Evolutionary conservation across 2,329 filamentous ascomycete genomes (phyloP), one percentile per base, ranked within the genome.

Genomic region (Aureobasidium vineae): DNA sequence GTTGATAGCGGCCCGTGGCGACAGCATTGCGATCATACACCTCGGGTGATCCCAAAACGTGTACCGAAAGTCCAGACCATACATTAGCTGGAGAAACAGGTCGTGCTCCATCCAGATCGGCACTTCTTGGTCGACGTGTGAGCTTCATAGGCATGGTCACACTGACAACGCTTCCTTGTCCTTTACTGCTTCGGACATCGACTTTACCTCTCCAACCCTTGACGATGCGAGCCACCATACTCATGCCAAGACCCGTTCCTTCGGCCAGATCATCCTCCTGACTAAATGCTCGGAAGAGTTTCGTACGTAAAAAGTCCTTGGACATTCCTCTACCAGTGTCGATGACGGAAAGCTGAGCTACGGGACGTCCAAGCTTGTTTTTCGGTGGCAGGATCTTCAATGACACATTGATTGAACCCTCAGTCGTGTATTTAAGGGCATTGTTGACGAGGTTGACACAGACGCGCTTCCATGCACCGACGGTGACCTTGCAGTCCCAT

Each of bases 401-500:
- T 1, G 33, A 69, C 5, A 81, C 71, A 10, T 72, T 69, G 65
- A 84, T 79, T 36, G 74, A 77, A 0, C 82, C 81, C 33, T 73
- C 68, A 0, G 71, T 66, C 0, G 79, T 82, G 68, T 83, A 82
- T 68, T 83, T 83, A 7, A 84, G 71, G 0, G 80, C 75, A 71
- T 83, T 84, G 4, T 78, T 79, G 7, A 83, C 77, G 0, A 69
- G 64, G 63, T 82, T 82, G 73, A 80, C 80, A 21, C 81, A 69
- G 6, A 82, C 74, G 5, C 80, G 74, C 5, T 78, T 75, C 72
- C 80, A 79, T 1, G 78, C 67, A 13, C 67, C 67, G 4, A 41
- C 43, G 5, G 31, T 36, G 11, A 59, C 10, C 16, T 73, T 72
- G 31, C 80, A 81, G 2, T 72, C 69, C 81, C 82, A 84, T 26